Conservation (phyloP, 345 rosid species). For the Salix purpurea region DNA sequence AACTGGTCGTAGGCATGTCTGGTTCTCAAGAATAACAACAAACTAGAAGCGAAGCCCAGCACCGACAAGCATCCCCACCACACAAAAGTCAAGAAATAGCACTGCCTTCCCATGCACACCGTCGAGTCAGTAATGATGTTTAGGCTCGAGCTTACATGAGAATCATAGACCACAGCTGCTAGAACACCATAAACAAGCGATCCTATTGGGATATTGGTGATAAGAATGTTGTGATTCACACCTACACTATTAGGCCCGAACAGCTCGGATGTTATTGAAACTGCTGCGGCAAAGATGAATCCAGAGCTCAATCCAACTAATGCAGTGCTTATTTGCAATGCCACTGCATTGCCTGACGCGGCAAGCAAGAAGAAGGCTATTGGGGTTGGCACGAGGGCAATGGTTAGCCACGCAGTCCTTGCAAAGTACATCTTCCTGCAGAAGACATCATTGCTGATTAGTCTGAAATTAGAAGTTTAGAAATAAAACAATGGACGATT, state of each 20-base stretch:
- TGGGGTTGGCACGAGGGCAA: constrained; percentile 80
- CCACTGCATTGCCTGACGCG: constrained; percentile 39
- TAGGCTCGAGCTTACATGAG: constrained; percentile 28
- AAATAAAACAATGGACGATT: neutral
- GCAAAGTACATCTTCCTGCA: constrained; percentile 85
- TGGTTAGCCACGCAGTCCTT: constrained; percentile 85
- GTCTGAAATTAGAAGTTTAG: neutral
- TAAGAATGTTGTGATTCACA: constrained; percentile 87
- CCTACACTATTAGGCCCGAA: constrained; percentile 91
- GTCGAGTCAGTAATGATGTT: constrained; percentile 32
- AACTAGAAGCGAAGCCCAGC: constrained; percentile 54
- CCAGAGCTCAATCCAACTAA: constrained; percentile 83
- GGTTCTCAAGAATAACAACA: constrained; percentile 67
- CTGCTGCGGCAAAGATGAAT: constrained; percentile 91
- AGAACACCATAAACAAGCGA: constrained; percentile 77
- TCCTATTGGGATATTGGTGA: constrained; percentile 89
- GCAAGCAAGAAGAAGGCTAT: constrained; percentile 74
- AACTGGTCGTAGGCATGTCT: constrained; percentile 69
- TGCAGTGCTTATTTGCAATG: constrained; percentile 58
- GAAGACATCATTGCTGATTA: neutral
- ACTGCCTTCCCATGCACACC: constrained; percentile 71
- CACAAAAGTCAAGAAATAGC: constrained; percentile 70
- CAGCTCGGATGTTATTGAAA: constrained; percentile 85
- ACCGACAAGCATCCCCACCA: constrained; percentile 84
- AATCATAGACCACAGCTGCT: constrained; percentile 78